Percentiles rank a stretch among this genome's conserved stretches.
phyloP scores from a whole-genome alignment of 2,329 filamentous ascomycete genomes.

The Colletotrichum scovillei region DNA sequence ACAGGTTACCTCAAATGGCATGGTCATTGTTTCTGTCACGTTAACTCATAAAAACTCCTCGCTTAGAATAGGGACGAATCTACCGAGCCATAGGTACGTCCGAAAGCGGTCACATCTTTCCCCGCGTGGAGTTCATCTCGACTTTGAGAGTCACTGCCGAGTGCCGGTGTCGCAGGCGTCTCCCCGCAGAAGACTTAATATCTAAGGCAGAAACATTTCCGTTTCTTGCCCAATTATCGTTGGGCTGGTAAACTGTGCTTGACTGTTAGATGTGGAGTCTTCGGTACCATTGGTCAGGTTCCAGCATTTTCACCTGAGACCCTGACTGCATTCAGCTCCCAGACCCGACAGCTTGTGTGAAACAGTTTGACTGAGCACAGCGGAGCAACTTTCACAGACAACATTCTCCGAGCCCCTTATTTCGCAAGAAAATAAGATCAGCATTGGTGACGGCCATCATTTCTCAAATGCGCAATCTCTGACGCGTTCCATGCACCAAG shows the following conservation, averaged over 20 bases:
- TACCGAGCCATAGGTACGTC: too few species aligned
- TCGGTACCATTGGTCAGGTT: not conserved
- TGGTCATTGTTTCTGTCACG: not conserved
- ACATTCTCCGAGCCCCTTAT: not conserved
- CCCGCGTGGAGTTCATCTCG: not conserved
- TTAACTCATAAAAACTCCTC: not conserved
- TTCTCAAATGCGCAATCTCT: not conserved
- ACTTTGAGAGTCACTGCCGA: not conserved
- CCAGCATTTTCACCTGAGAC: not conserved
- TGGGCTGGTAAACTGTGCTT: not conserved
- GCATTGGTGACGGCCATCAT: not conserved
- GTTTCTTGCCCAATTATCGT: not conserved
- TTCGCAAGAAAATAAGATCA: not conserved
- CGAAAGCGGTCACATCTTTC: not conserved
- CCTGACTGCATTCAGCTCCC: not conserved
- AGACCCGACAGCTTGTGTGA: not conserved
- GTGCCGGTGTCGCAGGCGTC: not conserved
- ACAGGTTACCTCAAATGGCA: not conserved
- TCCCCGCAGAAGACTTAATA: not conserved
- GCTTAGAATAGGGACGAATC: too few species aligned
- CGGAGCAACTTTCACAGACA: not conserved
- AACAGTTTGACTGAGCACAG: not conserved
- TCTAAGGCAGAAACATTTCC: not conserved
- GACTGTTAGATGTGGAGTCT: not conserved
- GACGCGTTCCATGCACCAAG: not conserved